phyloP scores from a whole-genome alignment of 1,284 basidiomycete genomes.

The Rugosomyces carneus region DNA sequence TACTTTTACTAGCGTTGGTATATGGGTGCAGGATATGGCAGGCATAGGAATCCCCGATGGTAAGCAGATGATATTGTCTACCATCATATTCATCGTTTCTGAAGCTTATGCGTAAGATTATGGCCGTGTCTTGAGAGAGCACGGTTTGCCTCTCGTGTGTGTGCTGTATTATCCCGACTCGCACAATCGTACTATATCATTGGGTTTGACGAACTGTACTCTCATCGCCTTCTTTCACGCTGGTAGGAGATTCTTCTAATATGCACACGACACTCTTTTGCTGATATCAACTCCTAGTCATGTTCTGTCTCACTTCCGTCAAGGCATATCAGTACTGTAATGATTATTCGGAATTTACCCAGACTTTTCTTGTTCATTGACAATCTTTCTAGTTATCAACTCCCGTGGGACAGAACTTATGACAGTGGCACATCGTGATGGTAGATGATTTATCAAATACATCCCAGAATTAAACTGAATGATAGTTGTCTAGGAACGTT shows the following conservation, averaged over 20 bases:
- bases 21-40: neutral
- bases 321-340: conserved; percentile 1
- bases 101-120: neutral
- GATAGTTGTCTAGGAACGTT: neutral
- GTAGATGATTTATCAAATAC: neutral
- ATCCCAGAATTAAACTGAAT: neutral
- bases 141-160: neutral
- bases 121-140: neutral
- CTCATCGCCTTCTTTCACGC: neutral
- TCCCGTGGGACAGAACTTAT: neutral
- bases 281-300: neutral
- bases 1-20: neutral
- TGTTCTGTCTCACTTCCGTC: neutral
- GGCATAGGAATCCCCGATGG: neutral
- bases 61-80: neutral
- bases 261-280: neutral
- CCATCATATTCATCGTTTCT: neutral
- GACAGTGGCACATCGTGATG: neutral
- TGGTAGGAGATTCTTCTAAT: neutral
- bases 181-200: neutral
- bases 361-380: neutral
- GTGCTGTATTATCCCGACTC: neutral
- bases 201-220: neutral
- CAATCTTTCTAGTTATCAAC: neutral
- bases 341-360: neutral